These are phyloP conservation scores for Clavariopsis aquatica DNA, from an alignment of 495 filamentous ascomycete genomes.

Conservation along the genomic window DNA sequence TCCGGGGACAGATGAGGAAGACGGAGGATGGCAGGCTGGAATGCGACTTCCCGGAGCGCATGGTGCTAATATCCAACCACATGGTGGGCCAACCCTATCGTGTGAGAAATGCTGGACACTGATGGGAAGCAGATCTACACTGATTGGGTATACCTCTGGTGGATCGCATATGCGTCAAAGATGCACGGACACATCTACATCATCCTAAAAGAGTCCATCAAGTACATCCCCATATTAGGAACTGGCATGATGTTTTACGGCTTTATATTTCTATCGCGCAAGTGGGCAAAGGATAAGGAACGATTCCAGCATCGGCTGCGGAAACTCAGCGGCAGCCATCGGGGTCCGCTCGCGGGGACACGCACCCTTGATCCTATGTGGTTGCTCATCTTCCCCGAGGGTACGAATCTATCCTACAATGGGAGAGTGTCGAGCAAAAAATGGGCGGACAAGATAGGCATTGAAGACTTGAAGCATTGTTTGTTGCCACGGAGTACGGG, in stretches of 20 bases:
- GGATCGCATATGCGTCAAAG: slow-evolving; percentile 72
- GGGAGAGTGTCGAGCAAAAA: slow-evolving; percentile 61
- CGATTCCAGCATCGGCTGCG: slow-evolving; percentile 67
- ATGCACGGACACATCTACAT: slow-evolving; percentile 86
- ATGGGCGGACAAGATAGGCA: slow-evolving; percentile 69
- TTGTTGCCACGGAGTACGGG: slow-evolving; percentile 77
- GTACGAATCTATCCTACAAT: slow-evolving; percentile 73
- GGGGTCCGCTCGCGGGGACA: slow-evolving; percentile 54
- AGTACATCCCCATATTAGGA: slow-evolving; percentile 72
- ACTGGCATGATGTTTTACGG: slow-evolving; percentile 79
- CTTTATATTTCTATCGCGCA: slow-evolving; percentile 82
- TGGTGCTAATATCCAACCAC: slow-evolving; percentile 82
- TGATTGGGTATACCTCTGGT: slow-evolving; percentile 89
- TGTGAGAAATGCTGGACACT: neutral
- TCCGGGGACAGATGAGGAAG: slow-evolving; percentile 66
- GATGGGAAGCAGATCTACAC: slow-evolving; percentile 60
- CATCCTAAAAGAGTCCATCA: slow-evolving; percentile 80
- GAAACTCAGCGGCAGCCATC: slow-evolving; percentile 61
- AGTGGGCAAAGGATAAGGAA: slow-evolving; percentile 76
- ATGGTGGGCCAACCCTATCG: slow-evolving; percentile 52
- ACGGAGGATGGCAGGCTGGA: slow-evolving; percentile 67
- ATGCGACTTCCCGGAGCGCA: slow-evolving; percentile 71
- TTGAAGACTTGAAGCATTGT: slow-evolving; percentile 65
- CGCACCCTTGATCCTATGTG: slow-evolving; percentile 75
- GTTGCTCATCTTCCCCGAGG: slow-evolving; percentile 82